Percentiles rank a stretch among this genome's conserved stretches.
Conservation (phyloP, 176 grass and related monocot genomes). For the Neostapfia colusana region DNA sequence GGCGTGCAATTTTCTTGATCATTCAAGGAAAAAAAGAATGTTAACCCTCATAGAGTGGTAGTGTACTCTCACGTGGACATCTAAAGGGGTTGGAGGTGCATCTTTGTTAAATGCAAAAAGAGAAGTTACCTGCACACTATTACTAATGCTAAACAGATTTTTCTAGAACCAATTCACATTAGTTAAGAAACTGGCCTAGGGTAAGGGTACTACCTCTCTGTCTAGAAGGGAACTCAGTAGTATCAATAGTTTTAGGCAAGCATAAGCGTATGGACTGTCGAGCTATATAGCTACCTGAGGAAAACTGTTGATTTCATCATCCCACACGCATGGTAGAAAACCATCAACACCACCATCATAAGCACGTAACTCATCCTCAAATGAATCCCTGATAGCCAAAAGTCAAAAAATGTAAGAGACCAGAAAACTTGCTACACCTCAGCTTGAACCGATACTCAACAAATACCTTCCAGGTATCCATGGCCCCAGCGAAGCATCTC, state of each 20-base stretch:
- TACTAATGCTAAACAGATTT: not conserved
- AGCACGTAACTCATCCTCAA: conserved; percentile 95
- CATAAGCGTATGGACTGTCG: conserved; percentile 28
- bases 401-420: conserved; percentile 10
- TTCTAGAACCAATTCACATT: not conserved
- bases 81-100: too few relatives aligned
- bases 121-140: not conserved
- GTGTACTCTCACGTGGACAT: not conserved
- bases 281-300: conserved; percentile 66
- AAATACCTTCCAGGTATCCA: conserved; percentile 97
- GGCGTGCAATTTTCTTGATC: too few relatives aligned
- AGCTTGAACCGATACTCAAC: conserved; percentile 32
- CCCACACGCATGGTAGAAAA: conserved; percentile 87
- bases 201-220: not conserved
- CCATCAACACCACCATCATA: conserved; percentile 84
- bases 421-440: conserved; percentile 28
- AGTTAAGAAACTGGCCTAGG: conserved; percentile 3
- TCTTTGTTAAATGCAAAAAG: too few relatives aligned
- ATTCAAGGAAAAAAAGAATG: too few relatives aligned
- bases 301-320: conserved; percentile 81
- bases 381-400: conserved; percentile 76
- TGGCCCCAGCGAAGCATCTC: conserved; percentile 83
- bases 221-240: conserved; percentile 1
- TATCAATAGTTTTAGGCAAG: conserved; percentile 7
- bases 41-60: conserved; percentile 1